Evolutionary conservation across 169 alveolate genomes (phyloP), one percentile per base, ranked within the genome.

Genomic region (Babesia microti): DNA sequence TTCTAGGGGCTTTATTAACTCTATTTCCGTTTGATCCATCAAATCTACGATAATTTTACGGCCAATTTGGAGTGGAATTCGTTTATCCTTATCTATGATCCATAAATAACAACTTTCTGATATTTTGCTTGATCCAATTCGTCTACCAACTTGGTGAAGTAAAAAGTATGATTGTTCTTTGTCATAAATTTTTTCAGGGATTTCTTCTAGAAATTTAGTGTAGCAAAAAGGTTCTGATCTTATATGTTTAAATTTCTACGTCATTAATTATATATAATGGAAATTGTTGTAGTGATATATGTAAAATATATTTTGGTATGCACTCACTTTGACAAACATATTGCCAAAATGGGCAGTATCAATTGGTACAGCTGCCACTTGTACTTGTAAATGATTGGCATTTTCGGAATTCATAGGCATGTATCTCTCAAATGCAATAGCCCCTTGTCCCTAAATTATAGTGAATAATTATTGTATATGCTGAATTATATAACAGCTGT

Each of bases 341-440:
- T n/a, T n/a, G n/a, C n/a, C n/a, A n/a, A n/a, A n/a, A n/a, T n/a
- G n/a, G n/a, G 74, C 66, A 15, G 46, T 44, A 14, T 61, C 67
- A n/a, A 54, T 29, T 1, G 74, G 68, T 0, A 61, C 74, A 2
- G 59, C 53, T 11, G 45, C 37, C n/a, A 61, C 74, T 34, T 61
- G 74, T 12, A 61, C 24, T 44, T 61, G 74, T 6, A 68, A 52
- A 17, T 61, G 74, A 67, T 52, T 61, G n/a, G 74, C 74, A 15
- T 7, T 22, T 4, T 50, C 50, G 50, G 37, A 52, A 4, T 39
- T 46, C 74, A 61, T 52, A 4, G 74, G 74, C 52, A 61, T 57
- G 53, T 40, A 61, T 0, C 74, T 47, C 33, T 61, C 74, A 17
- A 61, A 61, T n/a, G 68, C 74, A 0, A 61, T 33, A 5, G 41